These are phyloP conservation scores for Chlamydomonas schloesseri DNA, from an alignment of 139 green algal species.

Conservation along the genomic window DNA sequence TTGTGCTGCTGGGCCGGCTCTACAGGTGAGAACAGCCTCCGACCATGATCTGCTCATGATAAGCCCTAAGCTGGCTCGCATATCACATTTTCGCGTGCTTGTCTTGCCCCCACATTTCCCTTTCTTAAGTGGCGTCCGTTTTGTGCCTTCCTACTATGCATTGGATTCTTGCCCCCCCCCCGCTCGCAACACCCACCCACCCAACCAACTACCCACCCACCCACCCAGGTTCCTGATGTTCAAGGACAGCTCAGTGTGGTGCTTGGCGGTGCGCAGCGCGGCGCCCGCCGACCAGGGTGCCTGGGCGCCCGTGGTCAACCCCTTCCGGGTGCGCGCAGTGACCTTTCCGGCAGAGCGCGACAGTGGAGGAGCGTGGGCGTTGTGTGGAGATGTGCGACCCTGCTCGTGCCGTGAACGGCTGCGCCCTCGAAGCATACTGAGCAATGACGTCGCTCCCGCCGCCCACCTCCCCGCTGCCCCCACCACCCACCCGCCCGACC, in stretches of 20 bases:
- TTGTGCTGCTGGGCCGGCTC: neutral
- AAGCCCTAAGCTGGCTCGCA: no score
- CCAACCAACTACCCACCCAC: neutral
- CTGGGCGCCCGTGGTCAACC: neutral
- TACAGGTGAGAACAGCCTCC: neutral
- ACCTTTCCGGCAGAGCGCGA: no score
- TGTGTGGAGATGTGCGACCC: no score
- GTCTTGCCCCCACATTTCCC: neutral
- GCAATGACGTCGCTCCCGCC: no score
- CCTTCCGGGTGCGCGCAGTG: neutral
- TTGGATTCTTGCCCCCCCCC: no score
- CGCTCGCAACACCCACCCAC: no score
- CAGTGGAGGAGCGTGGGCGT: no score
- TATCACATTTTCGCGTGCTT: no score
- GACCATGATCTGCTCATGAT: no score
- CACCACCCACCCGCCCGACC: neutral
- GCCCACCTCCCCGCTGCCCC: no score
- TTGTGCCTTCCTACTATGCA: neutral
- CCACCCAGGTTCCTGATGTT: neutral
- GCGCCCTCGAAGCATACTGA: no score
- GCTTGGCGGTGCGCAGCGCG: neutral
- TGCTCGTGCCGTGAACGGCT: no score
- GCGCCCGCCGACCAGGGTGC: neutral
- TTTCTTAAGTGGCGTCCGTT: neutral
- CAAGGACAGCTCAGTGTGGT: neutral